A percentile compares a stretch with the other conserved stretches of the same genome.
These are phyloP conservation scores for Pyrenopolyporus hunteri DNA, from an alignment of 495 filamentous ascomycete genomes.

Conservation along the genomic window DNA sequence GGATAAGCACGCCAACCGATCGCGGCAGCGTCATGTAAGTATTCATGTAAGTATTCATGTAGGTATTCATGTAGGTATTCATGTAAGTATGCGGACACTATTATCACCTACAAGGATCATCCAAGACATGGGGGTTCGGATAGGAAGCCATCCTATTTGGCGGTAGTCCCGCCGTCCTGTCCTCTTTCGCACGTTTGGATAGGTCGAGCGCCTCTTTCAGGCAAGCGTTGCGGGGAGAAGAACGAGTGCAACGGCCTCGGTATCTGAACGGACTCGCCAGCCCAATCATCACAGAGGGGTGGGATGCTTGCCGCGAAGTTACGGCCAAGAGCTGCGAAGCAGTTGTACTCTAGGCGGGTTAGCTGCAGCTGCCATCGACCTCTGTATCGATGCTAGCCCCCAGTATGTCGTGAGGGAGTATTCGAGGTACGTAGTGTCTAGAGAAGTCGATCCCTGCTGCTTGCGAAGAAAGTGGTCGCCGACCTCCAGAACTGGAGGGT, in stretches of 20 bases:
- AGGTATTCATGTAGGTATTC: too few relatives aligned
- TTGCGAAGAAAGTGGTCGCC: conserved; percentile 37
- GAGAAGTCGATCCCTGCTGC: conserved; percentile 40
- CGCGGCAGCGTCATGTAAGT: conserved; percentile 36
- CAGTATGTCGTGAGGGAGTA: conserved; percentile 32
- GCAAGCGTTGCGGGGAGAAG: conserved; percentile 39
- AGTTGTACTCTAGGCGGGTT: conserved; percentile 35
- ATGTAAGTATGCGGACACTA: conserved; percentile 38
- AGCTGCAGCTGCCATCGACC: conserved; percentile 37
- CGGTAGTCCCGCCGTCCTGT: conserved; percentile 27
- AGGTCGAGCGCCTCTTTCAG: conserved; percentile 41
- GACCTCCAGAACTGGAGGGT: conserved; percentile 38
- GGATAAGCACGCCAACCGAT: conserved; percentile 34
- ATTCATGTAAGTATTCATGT: too few relatives aligned
- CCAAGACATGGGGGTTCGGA: conserved; percentile 37
- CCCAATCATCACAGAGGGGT: conserved; percentile 28
- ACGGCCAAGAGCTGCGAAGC: conserved; percentile 41
- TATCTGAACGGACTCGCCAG: conserved; percentile 37
- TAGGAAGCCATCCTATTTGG: conserved; percentile 41
- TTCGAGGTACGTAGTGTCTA: conserved; percentile 34
- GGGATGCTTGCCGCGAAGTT: conserved; percentile 35
- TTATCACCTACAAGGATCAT: conserved; percentile 39
- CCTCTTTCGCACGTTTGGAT: conserved; percentile 30
- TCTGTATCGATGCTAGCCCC: conserved; percentile 29
- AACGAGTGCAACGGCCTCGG: conserved; percentile 38